These are phyloP conservation scores for Pleoardoris graminearum DNA, from an alignment of 2,329 filamentous ascomycete genomes.

Conservation along the genomic window DNA sequence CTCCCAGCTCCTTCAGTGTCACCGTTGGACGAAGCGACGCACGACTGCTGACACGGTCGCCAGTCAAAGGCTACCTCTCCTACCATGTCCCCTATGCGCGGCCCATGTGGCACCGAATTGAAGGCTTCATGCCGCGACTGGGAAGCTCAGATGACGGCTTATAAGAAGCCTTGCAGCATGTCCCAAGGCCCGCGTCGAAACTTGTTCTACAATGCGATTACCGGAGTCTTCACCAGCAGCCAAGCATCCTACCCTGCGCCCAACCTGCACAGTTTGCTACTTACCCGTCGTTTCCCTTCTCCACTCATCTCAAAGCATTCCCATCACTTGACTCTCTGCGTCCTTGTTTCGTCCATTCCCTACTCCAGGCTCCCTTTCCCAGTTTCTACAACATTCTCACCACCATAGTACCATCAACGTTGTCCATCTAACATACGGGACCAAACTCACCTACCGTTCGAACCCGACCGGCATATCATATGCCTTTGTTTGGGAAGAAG, in stretches of 20 bases:
- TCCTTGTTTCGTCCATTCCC: not conserved
- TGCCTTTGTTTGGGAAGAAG: not conserved
- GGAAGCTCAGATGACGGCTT: not conserved
- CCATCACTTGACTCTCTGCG: conserved; percentile 6
- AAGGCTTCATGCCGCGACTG: not conserved
- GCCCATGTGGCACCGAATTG: not conserved
- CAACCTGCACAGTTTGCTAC: conserved; percentile 14
- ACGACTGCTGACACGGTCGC: not conserved
- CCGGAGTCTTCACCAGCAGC: conserved; percentile 12
- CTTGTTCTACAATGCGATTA: conserved; percentile 11
- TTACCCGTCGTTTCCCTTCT: not conserved
- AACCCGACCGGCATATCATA: not conserved
- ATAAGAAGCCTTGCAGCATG: conserved; percentile 5
- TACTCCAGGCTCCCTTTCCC: too few species aligned
- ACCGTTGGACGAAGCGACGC: not conserved
- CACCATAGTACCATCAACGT: not conserved
- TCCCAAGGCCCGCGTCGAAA: not conserved
- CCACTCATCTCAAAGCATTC: not conserved
- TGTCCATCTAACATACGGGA: not conserved
- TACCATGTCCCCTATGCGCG: not conserved
- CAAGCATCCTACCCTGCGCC: not conserved
- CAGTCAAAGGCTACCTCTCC: not conserved
- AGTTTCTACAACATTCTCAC: not conserved
- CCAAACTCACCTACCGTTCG: not conserved
- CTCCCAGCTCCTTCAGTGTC: not conserved